Evolutionary conservation across 2,329 filamentous ascomycete genomes (phyloP).

Genomic region (Chaetomiaceae sp.): DNA sequence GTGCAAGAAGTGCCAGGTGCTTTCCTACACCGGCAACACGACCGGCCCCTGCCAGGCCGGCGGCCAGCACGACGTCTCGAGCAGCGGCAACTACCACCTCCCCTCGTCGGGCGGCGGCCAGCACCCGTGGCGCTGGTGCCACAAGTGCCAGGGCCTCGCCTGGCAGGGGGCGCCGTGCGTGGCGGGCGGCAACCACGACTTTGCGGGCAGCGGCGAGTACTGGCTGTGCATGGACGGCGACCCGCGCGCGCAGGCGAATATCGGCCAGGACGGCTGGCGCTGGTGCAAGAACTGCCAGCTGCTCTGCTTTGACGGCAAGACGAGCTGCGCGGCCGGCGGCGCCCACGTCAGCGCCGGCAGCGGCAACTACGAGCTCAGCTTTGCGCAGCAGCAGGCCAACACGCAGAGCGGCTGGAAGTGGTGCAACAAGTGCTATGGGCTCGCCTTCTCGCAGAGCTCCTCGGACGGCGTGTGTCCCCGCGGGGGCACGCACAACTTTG

Average conservation of each 20-base stretch:
- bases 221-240: neutral
- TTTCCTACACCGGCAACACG: neutral
- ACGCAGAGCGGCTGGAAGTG: neutral
- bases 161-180: neutral
- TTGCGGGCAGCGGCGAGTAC: neutral
- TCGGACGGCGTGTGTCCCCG: slow-evolving; percentile 2
- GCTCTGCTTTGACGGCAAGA: slow-evolving; percentile 3
- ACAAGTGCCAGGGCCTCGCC: slow-evolving; percentile 1
- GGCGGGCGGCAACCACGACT: neutral
- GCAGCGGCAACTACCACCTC: slow-evolving; percentile 3
- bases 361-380: neutral
- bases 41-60: neutral
- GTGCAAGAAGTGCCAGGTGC: slow-evolving; percentile 2
- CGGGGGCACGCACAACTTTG: neutral
- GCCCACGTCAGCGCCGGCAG: neutral
- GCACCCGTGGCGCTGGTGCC: neutral
- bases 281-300: slow-evolving; percentile 2
- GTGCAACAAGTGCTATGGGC: slow-evolving; percentile 1
- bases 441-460: neutral
- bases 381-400: neutral
- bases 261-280: neutral
- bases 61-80: slow-evolving; percentile 2
- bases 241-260: neutral
- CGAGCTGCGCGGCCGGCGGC: neutral
- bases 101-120: neutral